Evolutionary conservation across 169 alveolate species (phyloP), one percentile per base, ranked within the genome.

Genomic region (Plasmodium reichenowi): DNA sequence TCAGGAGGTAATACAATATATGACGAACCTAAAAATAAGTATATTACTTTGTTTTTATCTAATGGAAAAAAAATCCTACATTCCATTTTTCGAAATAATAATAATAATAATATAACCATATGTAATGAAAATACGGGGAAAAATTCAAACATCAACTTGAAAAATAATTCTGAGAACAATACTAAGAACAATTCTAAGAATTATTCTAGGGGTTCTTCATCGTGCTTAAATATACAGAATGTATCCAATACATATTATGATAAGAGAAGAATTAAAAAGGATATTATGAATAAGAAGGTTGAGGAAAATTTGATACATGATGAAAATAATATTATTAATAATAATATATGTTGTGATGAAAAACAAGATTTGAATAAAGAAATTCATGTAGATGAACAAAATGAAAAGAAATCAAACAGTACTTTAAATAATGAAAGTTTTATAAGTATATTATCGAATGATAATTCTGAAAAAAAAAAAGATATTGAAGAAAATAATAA

Each of bases 11-110:
- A 71, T 15, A 20, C 71, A 43, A n/a, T 83, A 6, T 26, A 56
- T 83, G 86, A 43, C 15, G 45, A 63, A 22, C n/a, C 56, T 72
- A 68, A 56, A 73, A 83, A 70, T 32, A 83, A 62, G 52, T 59
- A 38, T 32, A 63, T 83, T 10, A 80, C 83, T 2, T 63, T 67
- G 22, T 83, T 68, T 73, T 45, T 83, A 45, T 83, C 91, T 22
- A 83, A 70, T 26, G 91, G 91, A 68, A 83, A 80, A 43, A 56
- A 83, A 43, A 47, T 56, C 60, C 59, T 70, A 17, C 70, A 70
- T 24, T 58, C 83, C n/a, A 38, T 83, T 83, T 83, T 67, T 56
- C 56, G 71, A 62, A 83, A 56, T 38, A 83, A 56, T 8, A 32
- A 32, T 32, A 32, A 32, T 32, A 32, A 32, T 32, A 32, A 32